Evolutionary conservation across 164 flowering plant species (phyloP).

Genomic region (Paratinospora sagittata): DNA sequence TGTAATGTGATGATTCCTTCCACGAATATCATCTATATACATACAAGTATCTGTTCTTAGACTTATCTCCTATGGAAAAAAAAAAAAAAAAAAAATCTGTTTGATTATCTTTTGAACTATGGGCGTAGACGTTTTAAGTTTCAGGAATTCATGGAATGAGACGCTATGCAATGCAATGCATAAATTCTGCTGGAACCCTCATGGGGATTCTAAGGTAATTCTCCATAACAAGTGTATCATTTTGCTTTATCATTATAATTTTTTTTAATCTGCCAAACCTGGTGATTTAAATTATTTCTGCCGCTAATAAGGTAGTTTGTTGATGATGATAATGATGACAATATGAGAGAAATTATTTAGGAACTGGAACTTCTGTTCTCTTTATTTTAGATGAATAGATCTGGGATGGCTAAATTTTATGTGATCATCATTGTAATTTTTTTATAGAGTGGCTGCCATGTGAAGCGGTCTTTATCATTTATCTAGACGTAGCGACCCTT

Average conservation of each 20-base stretch:
- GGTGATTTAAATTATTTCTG: too few relatives aligned
- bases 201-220: neutral
- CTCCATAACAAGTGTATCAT: too few relatives aligned
- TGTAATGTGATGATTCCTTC: conserved; percentile 1
- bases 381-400: neutral
- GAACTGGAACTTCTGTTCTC: neutral
- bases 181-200: neutral
- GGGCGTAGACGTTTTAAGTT: neutral
- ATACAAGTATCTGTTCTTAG: neutral
- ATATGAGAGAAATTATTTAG: neutral
- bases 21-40: conserved; percentile 2
- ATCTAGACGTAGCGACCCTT: too few relatives aligned
- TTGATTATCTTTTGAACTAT: neutral
- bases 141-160: neutral
- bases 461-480: neutral
- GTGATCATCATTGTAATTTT: neutral
- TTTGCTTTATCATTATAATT: too few relatives aligned
- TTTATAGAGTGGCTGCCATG: neutral
- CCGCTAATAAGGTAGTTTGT: neutral
- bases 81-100: too few relatives aligned
- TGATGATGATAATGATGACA: neutral
- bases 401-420: too few relatives aligned
- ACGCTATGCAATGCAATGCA: neutral
- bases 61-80: neutral
- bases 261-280: too few relatives aligned